Evolutionary conservation across 495 filamentous ascomycete species (phyloP), one percentile per base, ranked within the genome.

Genomic region (Oidiodendron maius): DNA sequence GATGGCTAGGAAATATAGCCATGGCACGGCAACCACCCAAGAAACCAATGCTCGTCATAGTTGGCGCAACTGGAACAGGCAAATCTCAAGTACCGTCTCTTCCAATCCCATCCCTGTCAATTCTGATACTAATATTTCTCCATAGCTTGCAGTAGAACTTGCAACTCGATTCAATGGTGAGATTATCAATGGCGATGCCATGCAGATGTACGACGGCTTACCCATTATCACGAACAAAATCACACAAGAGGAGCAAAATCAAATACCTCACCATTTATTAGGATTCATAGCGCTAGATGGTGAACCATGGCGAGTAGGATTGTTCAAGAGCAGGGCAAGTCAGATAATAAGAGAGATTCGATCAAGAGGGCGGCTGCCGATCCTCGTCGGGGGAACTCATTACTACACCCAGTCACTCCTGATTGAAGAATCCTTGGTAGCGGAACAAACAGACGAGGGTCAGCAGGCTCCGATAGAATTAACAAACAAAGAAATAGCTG

Each of bases 201-300:
- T 99, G 87, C 94, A 97, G 63, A 83, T 99, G 76, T 99, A 99
- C 59, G 72, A 80, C 26, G 94, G 91, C 8, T 71, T 99, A 16
- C 90, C 93, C 1, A 86, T 97, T 53, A 91, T 96, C 46, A 99
- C 94, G 15, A 99, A 99, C 65, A 91, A 97, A 61, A 82, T 96
- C 51, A 73, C 86, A 0, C 37, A 61, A 11, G 75, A 78, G 20
- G 91, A 99, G 60, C 81, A 81, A 60, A 76, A 83, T 50, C 87
- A 84, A 18, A 75, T 99, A 24, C 86, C 86, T 15, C 94, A 99
- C 62, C 91, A 99, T 68, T 70, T 97, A 10, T 72, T 99, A 2
- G 86, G 86, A 28, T 82, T 78, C 53, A 77, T 97, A 40, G 72
- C 75, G 0, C 65, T 91, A 11, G 68, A 83, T 3, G 82, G 91